phyloP scores from a whole-genome alignment of 2,329 filamentous ascomycete genomes.

The Colletotrichum endophyticum region DNA sequence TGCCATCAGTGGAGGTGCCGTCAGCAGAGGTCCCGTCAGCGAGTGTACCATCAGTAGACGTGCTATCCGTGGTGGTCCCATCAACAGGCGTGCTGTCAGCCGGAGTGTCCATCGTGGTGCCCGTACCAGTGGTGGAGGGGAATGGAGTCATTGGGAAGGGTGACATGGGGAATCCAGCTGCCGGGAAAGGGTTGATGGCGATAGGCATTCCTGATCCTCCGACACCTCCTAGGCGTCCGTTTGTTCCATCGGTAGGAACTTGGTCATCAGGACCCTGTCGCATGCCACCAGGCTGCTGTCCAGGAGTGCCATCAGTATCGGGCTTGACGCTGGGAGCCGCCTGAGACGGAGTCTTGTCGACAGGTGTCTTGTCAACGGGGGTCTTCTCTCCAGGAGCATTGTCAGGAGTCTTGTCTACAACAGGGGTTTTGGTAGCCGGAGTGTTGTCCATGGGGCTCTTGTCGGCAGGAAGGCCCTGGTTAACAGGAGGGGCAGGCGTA shows the following conservation, averaged over 20 bases:
- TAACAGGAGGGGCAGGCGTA: background rate
- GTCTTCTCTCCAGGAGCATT: background rate
- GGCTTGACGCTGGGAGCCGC: background rate
- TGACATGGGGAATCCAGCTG: background rate
- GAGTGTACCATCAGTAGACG: background rate
- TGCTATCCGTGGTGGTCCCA: background rate
- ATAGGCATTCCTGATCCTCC: background rate
- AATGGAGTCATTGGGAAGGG: background rate
- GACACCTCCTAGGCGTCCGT: background rate
- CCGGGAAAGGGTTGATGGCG: background rate
- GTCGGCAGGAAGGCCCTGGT: background rate
- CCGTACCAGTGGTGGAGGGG: background rate
- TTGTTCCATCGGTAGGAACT: fast-evolving
- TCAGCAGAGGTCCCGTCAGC: background rate
- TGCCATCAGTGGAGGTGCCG: background rate
- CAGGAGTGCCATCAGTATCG: background rate
- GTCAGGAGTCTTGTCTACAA: background rate
- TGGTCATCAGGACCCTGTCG: background rate
- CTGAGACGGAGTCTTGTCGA: background rate
- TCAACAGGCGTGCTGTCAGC: background rate
- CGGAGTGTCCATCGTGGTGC: background rate
- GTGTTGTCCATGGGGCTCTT: background rate
- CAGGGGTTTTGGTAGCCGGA: background rate
- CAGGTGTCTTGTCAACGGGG: background rate
- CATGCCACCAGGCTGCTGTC: background rate